Evolutionary conservation across 768 basidiomycete species (phyloP).

Genomic region (Kwoniella botswanensis): DNA sequence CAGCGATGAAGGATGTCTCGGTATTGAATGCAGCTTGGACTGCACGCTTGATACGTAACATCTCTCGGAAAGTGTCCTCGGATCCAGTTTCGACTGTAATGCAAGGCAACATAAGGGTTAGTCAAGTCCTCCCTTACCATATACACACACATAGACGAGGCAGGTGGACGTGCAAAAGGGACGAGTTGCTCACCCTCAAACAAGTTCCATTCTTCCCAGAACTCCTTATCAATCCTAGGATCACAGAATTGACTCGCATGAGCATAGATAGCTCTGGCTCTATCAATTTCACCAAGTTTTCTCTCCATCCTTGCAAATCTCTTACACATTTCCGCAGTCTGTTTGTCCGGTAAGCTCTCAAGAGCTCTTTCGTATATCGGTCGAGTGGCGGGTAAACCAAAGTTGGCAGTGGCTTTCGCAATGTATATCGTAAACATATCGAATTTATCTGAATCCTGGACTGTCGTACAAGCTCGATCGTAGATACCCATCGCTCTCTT

Average conservation of each 20-base stretch:
- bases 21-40: slow-evolving; percentile 99
- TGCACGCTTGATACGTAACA: slow-evolving; percentile 86
- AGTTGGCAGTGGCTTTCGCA: slow-evolving; percentile 93
- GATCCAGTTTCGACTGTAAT: slow-evolving; percentile 83
- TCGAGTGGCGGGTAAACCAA: slow-evolving; percentile 92
- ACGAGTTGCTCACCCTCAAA: slow-evolving; percentile 71
- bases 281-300: slow-evolving; percentile 97
- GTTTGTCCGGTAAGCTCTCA: slow-evolving; percentile 86
- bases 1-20: slow-evolving; percentile 78
- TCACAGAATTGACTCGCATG: slow-evolving; percentile 99
- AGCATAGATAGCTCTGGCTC: slow-evolving; percentile 93
- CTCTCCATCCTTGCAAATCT: slow-evolving; percentile 94
- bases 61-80: slow-evolving; percentile 88
- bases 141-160: neutral
- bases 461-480: slow-evolving; percentile 85
- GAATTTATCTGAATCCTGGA: slow-evolving; percentile 89
- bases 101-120: slow-evolving; percentile 3
- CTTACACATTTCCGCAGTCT: slow-evolving; percentile 97
- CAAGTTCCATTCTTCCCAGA: slow-evolving; percentile 96
- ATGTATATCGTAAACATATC: slow-evolving; percentile 99
- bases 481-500: slow-evolving; percentile 96
- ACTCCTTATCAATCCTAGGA: slow-evolving; percentile 79
- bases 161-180: too few relatives aligned
- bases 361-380: slow-evolving; percentile 95
- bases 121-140: neutral